Conservation (phyloP, 169 alveolate genomes). For the Eimeria zaria region DNA sequence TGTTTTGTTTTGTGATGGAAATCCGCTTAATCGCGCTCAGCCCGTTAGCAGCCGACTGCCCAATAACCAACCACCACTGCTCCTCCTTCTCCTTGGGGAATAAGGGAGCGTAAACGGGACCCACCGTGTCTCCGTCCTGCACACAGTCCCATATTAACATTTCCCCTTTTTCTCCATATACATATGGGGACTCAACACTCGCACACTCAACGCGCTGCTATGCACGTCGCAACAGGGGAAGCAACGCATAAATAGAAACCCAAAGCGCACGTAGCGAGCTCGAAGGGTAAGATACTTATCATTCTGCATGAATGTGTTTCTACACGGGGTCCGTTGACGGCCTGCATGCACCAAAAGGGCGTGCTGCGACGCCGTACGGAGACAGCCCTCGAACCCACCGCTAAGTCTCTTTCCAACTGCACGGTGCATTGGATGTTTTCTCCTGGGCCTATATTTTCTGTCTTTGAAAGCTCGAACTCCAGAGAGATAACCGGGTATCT, state of each 20-base stretch:
- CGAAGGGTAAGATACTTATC: background rate
- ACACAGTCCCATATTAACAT: constrained; percentile 18
- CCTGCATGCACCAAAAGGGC: background rate
- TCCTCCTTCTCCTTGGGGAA: constrained; percentile 99
- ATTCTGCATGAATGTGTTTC: background rate
- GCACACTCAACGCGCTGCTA: background rate
- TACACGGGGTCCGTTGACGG: background rate
- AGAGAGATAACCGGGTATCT: constrained; percentile 93
- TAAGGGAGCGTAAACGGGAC: constrained; percentile 95
- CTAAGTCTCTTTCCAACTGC: constrained; percentile 86
- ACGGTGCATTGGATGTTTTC: constrained; percentile 82
- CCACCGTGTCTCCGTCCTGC: constrained; percentile 91
- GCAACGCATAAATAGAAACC: constrained; percentile 3
- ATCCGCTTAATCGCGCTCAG: constrained; percentile 95
- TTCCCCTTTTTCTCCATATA: background rate
- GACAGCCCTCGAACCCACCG: constrained; percentile 64
- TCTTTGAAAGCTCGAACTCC: constrained; percentile 80
- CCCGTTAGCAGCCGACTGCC: constrained; percentile 94
- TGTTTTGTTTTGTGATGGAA: constrained; percentile 89
- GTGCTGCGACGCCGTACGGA: background rate
- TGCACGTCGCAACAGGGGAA: background rate
- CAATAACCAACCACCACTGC: constrained; percentile 99
- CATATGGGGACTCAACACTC: background rate
- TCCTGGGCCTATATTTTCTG: constrained; percentile 79
- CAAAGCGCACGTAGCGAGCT: constrained; percentile 9